Base-by-base conservation (phyloP, 2,329 filamentous ascomycete species). In the Chrysoporthe puriensis region DNA sequence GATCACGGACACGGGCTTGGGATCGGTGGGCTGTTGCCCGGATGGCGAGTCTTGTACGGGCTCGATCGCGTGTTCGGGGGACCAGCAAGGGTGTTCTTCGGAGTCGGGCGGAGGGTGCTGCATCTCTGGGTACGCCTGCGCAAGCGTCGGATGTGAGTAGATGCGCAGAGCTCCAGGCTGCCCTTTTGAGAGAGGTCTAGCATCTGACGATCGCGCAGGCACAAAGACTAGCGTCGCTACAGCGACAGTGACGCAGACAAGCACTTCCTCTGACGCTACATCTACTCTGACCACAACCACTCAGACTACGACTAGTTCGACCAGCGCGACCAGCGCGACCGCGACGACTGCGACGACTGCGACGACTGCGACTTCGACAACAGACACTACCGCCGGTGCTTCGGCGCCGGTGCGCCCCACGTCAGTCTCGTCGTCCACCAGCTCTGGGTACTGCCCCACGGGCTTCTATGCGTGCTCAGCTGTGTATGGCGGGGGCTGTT, bases 381-480 rank as follows among this genome's bases (percentile, higher is more conserved):
- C 77, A n/a, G 73, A 79, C 5, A 82, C 79, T 50, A 77, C 78
- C 61, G 79, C 77, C 13, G 63, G n/a, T 44, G 56, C 63, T 18
- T 59, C 63, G 11, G 75, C 82, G 1, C 83, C 85, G 1, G 81
- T 83, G 73, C 81, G 84, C 18, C 85, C 84, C 3, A 84, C 81
- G 14, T 73, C 60, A 58, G 79, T 78, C 5, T 72, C 75, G 7
- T 76, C 77, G 6, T 78, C 79, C 40, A 77, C 82, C 14, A 76
- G 81, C 0, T 72, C 77, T 18, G 78, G 78, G 43, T 82, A 85
- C 73, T 98, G 95, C 73, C 95, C 95, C 0, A 94, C 90, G 0
- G 94, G 94, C 2, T 98, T 94, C 82, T 98, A 98, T 78, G 90
- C 93, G 62, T 98, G 95, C 78, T 87, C 90, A 2, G 95, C 95